Evolutionary conservation across 192 early-diverging fungal genomes (phyloP), one percentile per base, ranked within the genome.

Genomic region (Backusella parvicylindrica): DNA sequence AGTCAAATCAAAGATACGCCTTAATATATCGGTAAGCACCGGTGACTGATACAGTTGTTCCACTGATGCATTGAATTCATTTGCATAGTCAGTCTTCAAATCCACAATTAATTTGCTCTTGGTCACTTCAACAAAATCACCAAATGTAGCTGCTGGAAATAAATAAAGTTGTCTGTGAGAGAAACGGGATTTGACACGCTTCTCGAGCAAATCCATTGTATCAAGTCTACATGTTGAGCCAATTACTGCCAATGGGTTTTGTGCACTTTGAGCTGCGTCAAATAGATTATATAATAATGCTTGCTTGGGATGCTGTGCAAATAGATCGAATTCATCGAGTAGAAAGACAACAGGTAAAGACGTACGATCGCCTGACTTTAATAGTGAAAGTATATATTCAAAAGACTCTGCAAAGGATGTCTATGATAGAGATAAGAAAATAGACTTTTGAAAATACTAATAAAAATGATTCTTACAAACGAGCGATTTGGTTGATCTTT

Each of bases 141-240:
- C 84, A 75, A 91, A 81, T 0, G 73, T 81, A 30, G 80, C 47
- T 2, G 90, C 77, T 0, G 90, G 85, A 76, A 91, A 91, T 6
- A 94, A 82, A 68, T 92, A 87, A 12, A 97, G 89, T 36, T 91
- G 90, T 9, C 95, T 87, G 75, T 97, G 94, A 12, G 95, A 96
- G 83, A 97, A 98, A 33, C 96, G 88, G 28, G 95, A 97, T 73
- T 97, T 96, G 38, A 98, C 96, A 12, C 96, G 92, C 74, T 98
- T 98, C 81, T 98, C 96, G 35, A 99, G 76, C 35, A 96, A 76
- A 49, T 93, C 91, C 38, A 97, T 83, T 15, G 91, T 89, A 76
- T 97, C 95, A 70, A 93, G 76, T 12, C 96, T 86, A 43, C 90
- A 88, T 1, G 95, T 95, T 0, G 96, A 47, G 4, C 96, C 98